Evolutionary conservation across 176 grass and related monocot species (phyloP), one percentile per base, ranked within the genome.

Genomic region (Dactylis glomerata): DNA sequence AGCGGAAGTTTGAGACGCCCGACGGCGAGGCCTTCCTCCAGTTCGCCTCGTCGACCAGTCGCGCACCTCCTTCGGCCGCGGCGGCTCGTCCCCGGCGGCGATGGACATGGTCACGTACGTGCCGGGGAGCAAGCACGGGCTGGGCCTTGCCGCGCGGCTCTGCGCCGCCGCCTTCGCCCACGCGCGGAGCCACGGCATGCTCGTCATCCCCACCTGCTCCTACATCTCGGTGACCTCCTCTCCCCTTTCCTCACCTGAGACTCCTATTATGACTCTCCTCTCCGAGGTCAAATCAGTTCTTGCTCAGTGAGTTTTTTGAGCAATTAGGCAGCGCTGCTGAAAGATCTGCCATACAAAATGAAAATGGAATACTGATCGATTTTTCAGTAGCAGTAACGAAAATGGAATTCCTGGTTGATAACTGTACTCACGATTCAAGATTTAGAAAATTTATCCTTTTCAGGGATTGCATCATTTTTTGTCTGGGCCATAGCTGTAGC

Each of bases 21-120:
- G 91, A 92, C 68, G 86, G 88, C 30, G 85, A 88, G 83, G 93
- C 89, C 45, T 98, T 83, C 85, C 89, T 98, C 31, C 68, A 93
- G 71, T 95, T 87, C 85, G 56, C 77, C 76, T 95, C 88, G 26
- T 75, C 41, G 28, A 4, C 41, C 51, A 34, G 20, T 37, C 36
- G 56, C 70, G 76, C 6, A 32, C 51, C 44, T 66, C 91, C 78
- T 55, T 59, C 17, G 36, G 14, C 22, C 22, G 63, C n/a, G 67
- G 64, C 47, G 28, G 66, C 28, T 70, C 59, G 49, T 70, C 86
- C 76, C 44, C 85, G 59, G 69, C 72, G 65, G 89, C 57, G 82
- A 95, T 95, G 91, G 91, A 98, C 76, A 85, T 95, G 92, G 89
- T 87, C 85, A 98, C 95, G 12, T 98, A 83, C 87, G 91, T 98